A percentile compares a stretch with the other conserved stretches of the same genome.
phyloP scores from a whole-genome alignment of 2,329 filamentous ascomycete species.

The Trichoderma citrinoviride region DNA sequence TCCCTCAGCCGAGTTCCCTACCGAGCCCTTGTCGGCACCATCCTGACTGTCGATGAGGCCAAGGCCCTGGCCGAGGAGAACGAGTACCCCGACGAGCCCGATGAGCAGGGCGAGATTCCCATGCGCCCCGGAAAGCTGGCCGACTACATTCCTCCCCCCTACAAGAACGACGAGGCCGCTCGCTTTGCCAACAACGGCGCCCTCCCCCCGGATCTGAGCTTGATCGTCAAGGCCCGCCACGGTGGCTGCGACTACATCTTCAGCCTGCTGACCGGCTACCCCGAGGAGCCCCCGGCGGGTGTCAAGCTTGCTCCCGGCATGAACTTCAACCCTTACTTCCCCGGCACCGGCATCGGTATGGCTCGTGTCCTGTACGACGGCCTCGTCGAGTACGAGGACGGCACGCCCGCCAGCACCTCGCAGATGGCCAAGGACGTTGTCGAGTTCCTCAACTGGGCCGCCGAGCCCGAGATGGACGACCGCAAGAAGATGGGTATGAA shows the following conservation, averaged over 20 bases:
- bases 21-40: constrained; percentile 82
- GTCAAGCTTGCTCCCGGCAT: constrained; percentile 81
- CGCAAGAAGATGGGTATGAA: constrained; percentile 99
- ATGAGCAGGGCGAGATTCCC: constrained; percentile 96
- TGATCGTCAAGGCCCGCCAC: constrained; percentile 97
- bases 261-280: constrained; percentile 93
- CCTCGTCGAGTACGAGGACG: constrained; percentile 96
- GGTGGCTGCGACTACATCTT: constrained; percentile 99
- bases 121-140: constrained; percentile 98
- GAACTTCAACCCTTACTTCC: constrained; percentile 99
- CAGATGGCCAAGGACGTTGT: constrained; percentile 99
- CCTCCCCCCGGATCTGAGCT: constrained; percentile 91
- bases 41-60: constrained; percentile 96
- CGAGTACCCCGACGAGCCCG: constrained; percentile 97
- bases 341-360: constrained; percentile 98
- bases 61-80: constrained; percentile 97
- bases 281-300: constrained; percentile 90
- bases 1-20: constrained; percentile 93
- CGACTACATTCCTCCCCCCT: constrained; percentile 90
- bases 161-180: constrained; percentile 99
- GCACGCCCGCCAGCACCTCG: constrained; percentile 86
- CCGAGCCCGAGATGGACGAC: constrained; percentile 98
- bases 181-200: constrained; percentile 98
- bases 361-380: constrained; percentile 97
- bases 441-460: constrained; percentile 99